Evolutionary conservation across 176 grass and related monocot species (phyloP), one percentile per base, ranked within the genome.

Genomic region (Cocos nucifera): DNA sequence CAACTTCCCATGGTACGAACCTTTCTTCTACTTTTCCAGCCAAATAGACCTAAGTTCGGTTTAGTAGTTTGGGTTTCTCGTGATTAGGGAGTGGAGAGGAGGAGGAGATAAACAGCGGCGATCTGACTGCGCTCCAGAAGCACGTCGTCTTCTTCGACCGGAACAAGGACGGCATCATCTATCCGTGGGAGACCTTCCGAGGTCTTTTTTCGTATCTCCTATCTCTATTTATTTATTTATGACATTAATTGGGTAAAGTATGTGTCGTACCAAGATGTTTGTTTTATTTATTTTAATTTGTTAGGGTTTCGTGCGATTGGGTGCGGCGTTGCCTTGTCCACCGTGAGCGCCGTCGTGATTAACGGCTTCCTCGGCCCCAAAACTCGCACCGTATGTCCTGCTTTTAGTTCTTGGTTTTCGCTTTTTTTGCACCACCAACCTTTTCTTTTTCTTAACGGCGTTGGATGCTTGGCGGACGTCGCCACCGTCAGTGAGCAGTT

Each of bases 141-240:
- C 82, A 90, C 78, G 82, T 90, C 54, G 79, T 75, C 56, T 90
- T 86, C 82, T 90, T 86, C 69, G 87, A 95, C 69, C 25, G 82
- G 2, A 61, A 90, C 72, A 90, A 86, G 64, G 87, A 86, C 30
- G 87, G 87, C 60, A 0, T 86, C 82, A 77, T 90, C 74, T 74
- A 74, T 63, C 74, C 82, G 4, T n/a, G 60, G 4, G 87, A 90
- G 60, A 85, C 87, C 0, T 86, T 82, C 72, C 3, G 79, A 79
- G 86, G 86, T 85, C 9, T 57, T 12, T 3, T 27, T 48, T 50
- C 19, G 51, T 15, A 22, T 10, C 4, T 48, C 15, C 15, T 15
- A 14, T 70, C 6, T 48, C 15, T 4, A 9, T 67, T 26, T 27
- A 27, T 27, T 27, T 27, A 27, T 27, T 27, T 27, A 27, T 27